phyloP scores from a whole-genome alignment of 1,139 yeast species.

The Starmera stellimalicola region DNA sequence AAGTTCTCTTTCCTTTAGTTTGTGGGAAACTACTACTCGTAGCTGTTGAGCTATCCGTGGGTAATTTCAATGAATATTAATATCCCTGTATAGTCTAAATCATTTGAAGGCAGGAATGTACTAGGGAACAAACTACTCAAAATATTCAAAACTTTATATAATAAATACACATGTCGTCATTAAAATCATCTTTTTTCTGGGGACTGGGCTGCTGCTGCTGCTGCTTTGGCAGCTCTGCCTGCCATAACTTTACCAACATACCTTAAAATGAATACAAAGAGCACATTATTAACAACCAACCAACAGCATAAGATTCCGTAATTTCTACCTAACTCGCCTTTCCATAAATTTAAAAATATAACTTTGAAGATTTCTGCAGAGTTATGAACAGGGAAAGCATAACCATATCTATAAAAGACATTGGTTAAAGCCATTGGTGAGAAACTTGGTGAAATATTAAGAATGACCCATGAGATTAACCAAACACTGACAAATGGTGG shows the following conservation, averaged over 20 bases:
- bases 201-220: no score
- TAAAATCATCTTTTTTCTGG: no score
- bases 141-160: no score
- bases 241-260: slow-evolving; percentile 22
- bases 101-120: no score
- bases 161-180: no score
- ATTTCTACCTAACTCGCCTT: slow-evolving; percentile 46
- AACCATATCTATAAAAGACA: slow-evolving; percentile 51
- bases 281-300: slow-evolving; percentile 39
- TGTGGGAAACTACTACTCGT: no score
- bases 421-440: slow-evolving; percentile 47
- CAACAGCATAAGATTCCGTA: slow-evolving; percentile 50
- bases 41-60: no score
- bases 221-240: slow-evolving; percentile 20
- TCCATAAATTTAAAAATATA: slow-evolving; percentile 46
- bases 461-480: slow-evolving; percentile 52
- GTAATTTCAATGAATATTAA: no score
- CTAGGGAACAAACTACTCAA: no score
- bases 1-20: no score
- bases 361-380: slow-evolving; percentile 47
- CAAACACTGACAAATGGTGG: slow-evolving; percentile 52
- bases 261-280: slow-evolving; percentile 36
- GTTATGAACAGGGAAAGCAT: slow-evolving; percentile 56
- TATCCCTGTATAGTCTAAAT: no score
- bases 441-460: slow-evolving; percentile 53